Percentiles rank a stretch among this genome's conserved stretches.
Evolutionary conservation across 371 early-diverging fungal genomes (phyloP).

Genomic region (Rhizomucor pusillus): DNA sequence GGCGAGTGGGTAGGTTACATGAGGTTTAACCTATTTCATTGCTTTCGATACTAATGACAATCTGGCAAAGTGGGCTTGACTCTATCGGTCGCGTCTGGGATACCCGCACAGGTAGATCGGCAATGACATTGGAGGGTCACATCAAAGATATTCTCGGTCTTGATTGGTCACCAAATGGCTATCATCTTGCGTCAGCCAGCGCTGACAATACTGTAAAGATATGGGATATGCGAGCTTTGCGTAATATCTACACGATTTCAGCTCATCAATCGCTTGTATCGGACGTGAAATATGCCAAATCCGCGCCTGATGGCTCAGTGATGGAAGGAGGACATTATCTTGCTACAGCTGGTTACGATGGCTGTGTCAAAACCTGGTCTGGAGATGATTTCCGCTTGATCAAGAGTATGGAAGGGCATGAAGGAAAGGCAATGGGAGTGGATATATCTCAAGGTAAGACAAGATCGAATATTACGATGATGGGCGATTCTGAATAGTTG

Average conservation of each 20-base stretch:
- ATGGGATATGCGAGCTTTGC: constrained; percentile 86
- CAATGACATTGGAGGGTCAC: constrained; percentile 89
- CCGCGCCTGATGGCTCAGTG: constrained; percentile 18
- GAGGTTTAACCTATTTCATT: no score
- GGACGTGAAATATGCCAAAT: constrained; percentile 68
- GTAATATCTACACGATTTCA: constrained; percentile 80
- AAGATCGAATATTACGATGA: no score
- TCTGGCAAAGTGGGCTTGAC: constrained; percentile 81
- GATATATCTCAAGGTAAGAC: constrained; percentile 74
- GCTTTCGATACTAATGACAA: no score
- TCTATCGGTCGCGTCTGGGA: constrained; percentile 95
- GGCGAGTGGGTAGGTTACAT: constrained; percentile 72
- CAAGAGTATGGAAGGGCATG: constrained; percentile 84
- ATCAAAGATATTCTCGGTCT: constrained; percentile 83
- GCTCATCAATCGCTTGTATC: constrained; percentile 91
- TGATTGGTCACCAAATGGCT: constrained; percentile 93
- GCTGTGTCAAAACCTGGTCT: constrained; percentile 90
- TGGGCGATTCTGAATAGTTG: background rate
- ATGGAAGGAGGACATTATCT: constrained; percentile 58
- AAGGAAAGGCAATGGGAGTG: constrained; percentile 87
- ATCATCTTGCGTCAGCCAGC: constrained; percentile 78
- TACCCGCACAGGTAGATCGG: constrained; percentile 85
- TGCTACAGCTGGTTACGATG: constrained; percentile 81
- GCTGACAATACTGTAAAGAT: constrained; percentile 84
- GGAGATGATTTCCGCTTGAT: constrained; percentile 90